Base-by-base conservation (phyloP, 2,329 filamentous ascomycete species). In the Xylariaceae sp. region DNA sequence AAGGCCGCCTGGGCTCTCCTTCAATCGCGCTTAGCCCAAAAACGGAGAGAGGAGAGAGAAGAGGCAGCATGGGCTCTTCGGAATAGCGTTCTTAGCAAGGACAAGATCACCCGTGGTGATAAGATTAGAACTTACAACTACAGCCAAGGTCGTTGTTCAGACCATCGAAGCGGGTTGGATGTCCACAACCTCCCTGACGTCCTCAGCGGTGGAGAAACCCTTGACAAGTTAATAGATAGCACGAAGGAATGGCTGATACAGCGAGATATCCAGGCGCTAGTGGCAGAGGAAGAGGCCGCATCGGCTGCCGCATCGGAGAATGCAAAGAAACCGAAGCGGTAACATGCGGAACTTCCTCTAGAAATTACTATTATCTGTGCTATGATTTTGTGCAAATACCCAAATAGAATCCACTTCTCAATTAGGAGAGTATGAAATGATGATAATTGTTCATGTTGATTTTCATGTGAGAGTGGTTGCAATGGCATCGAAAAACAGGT, bases 71-170 rank as follows among this genome's bases (percentile, higher is more conserved):
- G 85, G 16, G 79, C 77, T 19, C 70, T 97, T 71, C 79, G 92
- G 51, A 82, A 91, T 67, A 89, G 86, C 59, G 89, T 91, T 3
- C 80, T 95, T 59, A 85, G 88, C 34, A 82, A 85, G 61, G 85
- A 91, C 53, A 87, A 87, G 65, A 92, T 94, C 74, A 94, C 92
- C 5, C 81, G 94, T 40, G 89, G 89, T 44, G 91, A 97, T 74
- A 99, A 99, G 76, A 87, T 99, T 54, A 79, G 92, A 56, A 96
- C 92, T 0, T 96, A 96, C 71, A 96, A 96, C 70, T 84, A 82
- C 71, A 76, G 74, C 58, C 81, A 84, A 67, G 80, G 91, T 70
- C 79, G 92, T 41, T 92, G 94, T 61, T 95, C 92, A 1, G 92
- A 96, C 66, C 92, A 96, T 71, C 79, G 92, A 39, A 89, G 87